phyloP scores from a whole-genome alignment of 345 rosid genomes.

The Populus pruinosa region DNA sequence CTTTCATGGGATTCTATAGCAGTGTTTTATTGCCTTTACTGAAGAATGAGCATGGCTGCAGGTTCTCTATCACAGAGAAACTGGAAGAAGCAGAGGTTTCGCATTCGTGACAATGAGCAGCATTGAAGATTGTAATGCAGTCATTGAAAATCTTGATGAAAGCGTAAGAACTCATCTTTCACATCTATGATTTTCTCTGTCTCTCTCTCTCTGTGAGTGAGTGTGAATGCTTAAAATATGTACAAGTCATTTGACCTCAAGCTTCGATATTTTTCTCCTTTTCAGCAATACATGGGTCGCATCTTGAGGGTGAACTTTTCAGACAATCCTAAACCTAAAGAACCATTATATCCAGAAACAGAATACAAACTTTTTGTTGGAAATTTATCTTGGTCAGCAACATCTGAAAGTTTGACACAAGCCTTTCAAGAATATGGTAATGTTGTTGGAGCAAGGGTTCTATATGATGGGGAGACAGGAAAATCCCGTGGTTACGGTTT shows the following conservation, averaged over 20 bases:
- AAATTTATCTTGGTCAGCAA: constrained; percentile 82
- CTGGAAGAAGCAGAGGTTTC: constrained; percentile 85
- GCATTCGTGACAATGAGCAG: constrained; percentile 91
- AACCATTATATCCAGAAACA: constrained; percentile 76
- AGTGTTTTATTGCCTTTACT: background rate
- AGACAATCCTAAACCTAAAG: constrained; percentile 60
- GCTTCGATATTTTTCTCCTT: background rate
- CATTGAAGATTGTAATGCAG: constrained; percentile 64
- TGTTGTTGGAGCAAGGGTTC: constrained; percentile 81
- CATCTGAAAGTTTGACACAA: constrained; percentile 59
- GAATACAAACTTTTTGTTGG: constrained; percentile 81
- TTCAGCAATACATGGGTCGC: constrained; percentile 69
- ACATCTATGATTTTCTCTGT: background rate
- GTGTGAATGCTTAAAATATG: background rate
- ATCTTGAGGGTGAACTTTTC: constrained; percentile 70
- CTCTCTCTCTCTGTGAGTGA: background rate
- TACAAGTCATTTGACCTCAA: background rate
- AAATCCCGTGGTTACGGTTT: constrained; percentile 82
- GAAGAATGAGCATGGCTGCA: constrained; percentile 17
- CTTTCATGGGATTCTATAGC: background rate
- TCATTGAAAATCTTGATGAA: constrained; percentile 82
- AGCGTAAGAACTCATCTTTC: constrained; percentile 44
- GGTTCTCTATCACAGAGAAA: constrained; percentile 79
- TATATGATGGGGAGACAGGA: constrained; percentile 83
- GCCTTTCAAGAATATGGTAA: constrained; percentile 72